These are phyloP conservation scores for Alloascoidea africana DNA, from an alignment of 805 yeast species.

Conservation along the genomic window DNA sequence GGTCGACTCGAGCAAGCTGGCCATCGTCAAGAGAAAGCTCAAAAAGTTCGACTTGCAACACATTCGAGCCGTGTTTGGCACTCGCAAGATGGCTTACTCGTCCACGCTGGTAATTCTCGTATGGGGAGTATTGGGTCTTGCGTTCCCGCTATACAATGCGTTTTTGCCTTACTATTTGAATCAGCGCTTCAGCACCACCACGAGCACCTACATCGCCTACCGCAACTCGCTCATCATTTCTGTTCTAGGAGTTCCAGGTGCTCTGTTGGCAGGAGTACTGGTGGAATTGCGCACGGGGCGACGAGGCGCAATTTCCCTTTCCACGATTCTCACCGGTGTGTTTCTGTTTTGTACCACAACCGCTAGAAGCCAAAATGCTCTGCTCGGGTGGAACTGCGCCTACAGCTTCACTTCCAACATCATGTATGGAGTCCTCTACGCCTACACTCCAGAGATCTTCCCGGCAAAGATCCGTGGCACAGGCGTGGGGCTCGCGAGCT, in stretches of 20 bases:
- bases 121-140: conserved; percentile 40
- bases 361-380: conserved; percentile 6
- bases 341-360: conserved; percentile 8
- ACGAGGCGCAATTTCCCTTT: conserved; percentile 6
- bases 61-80: conserved; percentile 27
- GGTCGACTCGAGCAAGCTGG: no score
- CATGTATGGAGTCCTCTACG: conserved; percentile 25
- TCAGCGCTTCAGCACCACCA: conserved; percentile 3
- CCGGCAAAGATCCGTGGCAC: conserved; percentile 20
- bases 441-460: conserved; percentile 29
- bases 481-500: conserved; percentile 26
- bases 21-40: conserved; percentile 15
- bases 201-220: conserved; percentile 4
- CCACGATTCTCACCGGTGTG: conserved; percentile 8
- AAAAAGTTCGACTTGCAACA: conserved; percentile 15
- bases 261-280: background rate
- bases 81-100: conserved; percentile 22
- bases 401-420: conserved; percentile 8
- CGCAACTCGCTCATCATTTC: conserved; percentile 5
- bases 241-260: conserved; percentile 5
- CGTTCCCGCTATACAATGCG: conserved; percentile 36
- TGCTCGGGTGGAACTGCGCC: conserved; percentile 9
- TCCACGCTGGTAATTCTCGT: conserved; percentile 28
- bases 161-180: conserved; percentile 33
- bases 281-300: conserved; percentile 6